Base-by-base conservation (phyloP, 2,329 filamentous ascomycete species). In the Monilinia aucupariae region DNA sequence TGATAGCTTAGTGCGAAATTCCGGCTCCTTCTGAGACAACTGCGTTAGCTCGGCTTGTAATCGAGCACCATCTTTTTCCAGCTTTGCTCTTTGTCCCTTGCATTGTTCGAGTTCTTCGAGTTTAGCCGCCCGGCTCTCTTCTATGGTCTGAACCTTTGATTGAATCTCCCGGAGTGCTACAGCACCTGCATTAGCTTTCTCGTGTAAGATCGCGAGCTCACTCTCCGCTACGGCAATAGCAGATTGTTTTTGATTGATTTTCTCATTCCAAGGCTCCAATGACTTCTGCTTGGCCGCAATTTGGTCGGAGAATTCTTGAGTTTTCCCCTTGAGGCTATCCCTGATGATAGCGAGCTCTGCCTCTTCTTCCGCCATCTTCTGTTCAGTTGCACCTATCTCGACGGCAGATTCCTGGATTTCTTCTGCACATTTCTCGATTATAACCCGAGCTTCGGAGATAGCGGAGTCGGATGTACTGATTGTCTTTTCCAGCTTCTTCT, bases 201-300 rank as follows among this genome's bases (percentile, higher is more conserved):
- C 94, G 48, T 85, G 84, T 9, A 99, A 82, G 63, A 99, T 97
- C 64, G 92, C 88, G 69, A 97, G 84, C 75, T 99, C 93, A 75
- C 92, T 96, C 74, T 96, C 90, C 1, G 94, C 92, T 13, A 99
- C 92, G 4, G 93, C 93, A 68, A 97, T 96, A 4, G 90, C 86
- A 0, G 92, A 97, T 72, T 94, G 89, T 75, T 96, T 97, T 73
- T 96, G 89, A 75, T 94, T 97, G 78, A 99, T 93, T 77, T 94
- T 97, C 68, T 92, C 92, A 69, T 89, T 92, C 94, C 94, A 99
- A 0, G 94, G 94, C 76, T 97, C 93, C 13, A 99, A 81, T 0
- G 91, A 88, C 76, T 96, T 97, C 73, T 99, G 94, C 77, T 96
- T 97, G 5, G 82, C 82, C 0, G 92, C 87, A 69, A 99, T 97